Percentiles rank a stretch among this genome's conserved stretches.
Evolutionary conservation across 2,329 filamentous ascomycete species (phyloP).

Genomic region (Trichoderma lentiforme): DNA sequence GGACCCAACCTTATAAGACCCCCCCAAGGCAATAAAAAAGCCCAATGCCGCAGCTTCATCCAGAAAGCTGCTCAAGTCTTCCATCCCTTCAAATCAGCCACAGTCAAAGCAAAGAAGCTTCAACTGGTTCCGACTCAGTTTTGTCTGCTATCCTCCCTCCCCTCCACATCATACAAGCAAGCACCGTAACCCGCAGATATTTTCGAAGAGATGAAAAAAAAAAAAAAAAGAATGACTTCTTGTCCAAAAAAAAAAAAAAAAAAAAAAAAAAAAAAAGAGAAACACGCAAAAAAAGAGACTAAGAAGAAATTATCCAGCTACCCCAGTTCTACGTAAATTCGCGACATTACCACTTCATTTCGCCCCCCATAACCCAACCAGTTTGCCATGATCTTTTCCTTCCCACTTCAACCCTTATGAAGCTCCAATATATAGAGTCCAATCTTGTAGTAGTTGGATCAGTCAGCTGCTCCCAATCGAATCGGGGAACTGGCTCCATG

Average conservation of each 20-base stretch:
- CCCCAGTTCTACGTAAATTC: neutral
- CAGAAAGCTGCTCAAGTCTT: neutral
- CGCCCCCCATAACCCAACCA: neutral
- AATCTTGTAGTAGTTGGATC: neutral
- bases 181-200: neutral
- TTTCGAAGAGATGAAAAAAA: neutral
- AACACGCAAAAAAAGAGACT: neutral
- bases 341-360: conserved; percentile 1
- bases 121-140: neutral
- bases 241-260: neutral
- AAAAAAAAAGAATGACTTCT: neutral
- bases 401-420: neutral
- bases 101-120: neutral
- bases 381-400: neutral
- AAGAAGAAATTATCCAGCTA: conserved; percentile 1
- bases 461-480: neutral
- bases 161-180: neutral
- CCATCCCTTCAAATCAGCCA: neutral
- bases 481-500: neutral
- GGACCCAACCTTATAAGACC: neutral
- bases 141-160: neutral
- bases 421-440: neutral
- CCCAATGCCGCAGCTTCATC: neutral
- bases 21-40: neutral
- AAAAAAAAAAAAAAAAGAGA: neutral